Percentiles rank a stretch among this genome's conserved stretches.
Evolutionary conservation across 768 basidiomycete species (phyloP).

Genomic region (Astraeus odoratus): DNA sequence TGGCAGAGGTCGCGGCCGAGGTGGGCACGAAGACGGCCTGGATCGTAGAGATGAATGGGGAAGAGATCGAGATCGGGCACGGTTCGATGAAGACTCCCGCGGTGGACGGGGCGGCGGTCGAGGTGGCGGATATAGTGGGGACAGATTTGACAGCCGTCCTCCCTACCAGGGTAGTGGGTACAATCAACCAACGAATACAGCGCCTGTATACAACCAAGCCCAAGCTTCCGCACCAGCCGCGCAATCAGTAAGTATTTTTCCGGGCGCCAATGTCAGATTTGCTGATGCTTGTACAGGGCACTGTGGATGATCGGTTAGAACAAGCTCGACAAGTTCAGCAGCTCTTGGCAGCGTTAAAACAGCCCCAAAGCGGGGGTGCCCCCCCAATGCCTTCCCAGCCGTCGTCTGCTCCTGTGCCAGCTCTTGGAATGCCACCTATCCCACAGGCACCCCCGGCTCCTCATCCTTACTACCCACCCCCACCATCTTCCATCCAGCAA

Average conservation of each 20-base stretch:
- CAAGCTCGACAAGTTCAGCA: constrained; percentile 86
- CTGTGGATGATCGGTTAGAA: constrained; percentile 73
- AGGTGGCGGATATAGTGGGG: constrained; percentile 37
- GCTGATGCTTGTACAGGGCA: constrained; percentile 25
- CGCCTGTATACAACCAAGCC: constrained; percentile 22
- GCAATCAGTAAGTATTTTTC: constrained; percentile 25
- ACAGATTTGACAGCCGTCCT: constrained; percentile 38
- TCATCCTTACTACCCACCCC: constrained; percentile 39
- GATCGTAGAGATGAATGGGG: constrained; percentile 7
- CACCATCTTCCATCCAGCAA: constrained; percentile 27
- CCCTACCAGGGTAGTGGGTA: constrained; percentile 23
- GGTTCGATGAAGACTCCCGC: constrained; percentile 32
- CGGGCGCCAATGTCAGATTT: background rate
- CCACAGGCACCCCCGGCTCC: constrained; percentile 24
- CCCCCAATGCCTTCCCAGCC: constrained; percentile 19
- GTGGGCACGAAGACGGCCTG: constrained; percentile 29
- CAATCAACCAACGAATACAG: constrained; percentile 19
- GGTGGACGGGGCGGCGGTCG: constrained; percentile 32
- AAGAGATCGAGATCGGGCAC: constrained; percentile 3
- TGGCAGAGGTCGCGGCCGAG: constrained; percentile 37
- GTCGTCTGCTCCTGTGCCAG: constrained; percentile 28
- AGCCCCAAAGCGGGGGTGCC: constrained; percentile 39
- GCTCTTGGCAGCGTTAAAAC: constrained; percentile 73
- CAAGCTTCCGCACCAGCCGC: constrained; percentile 8
- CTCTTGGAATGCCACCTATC: constrained; percentile 30